These are phyloP conservation scores for Sporothrix protearum DNA, from an alignment of 2,329 filamentous ascomycete species.

Conservation along the genomic window DNA sequence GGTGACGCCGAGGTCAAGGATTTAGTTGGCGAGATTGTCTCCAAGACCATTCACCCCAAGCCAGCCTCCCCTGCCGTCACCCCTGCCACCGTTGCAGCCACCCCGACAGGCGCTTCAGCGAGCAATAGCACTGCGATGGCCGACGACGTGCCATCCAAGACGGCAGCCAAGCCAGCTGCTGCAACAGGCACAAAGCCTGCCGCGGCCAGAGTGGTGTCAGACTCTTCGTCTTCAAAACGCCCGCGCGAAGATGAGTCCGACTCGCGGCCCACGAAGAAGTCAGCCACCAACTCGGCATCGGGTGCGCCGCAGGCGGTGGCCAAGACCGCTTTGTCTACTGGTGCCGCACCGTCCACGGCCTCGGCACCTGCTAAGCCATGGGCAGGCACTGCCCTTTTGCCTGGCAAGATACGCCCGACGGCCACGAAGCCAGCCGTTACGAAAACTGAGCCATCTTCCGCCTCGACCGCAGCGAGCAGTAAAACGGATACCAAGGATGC, in stretches of 20 bases:
- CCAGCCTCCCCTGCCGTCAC: background rate
- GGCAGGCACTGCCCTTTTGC: constrained; percentile 38
- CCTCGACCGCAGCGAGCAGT: constrained; percentile 24
- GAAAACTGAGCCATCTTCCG: constrained; percentile 12
- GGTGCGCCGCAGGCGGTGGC: constrained; percentile 27
- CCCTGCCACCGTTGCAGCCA: background rate
- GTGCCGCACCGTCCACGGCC: constrained; percentile 32
- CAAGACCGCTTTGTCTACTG: constrained; percentile 33
- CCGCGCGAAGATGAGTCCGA: constrained; percentile 41
- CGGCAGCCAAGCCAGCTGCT: constrained; percentile 28
- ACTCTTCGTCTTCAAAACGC: constrained; percentile 36
- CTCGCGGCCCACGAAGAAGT: constrained; percentile 39
- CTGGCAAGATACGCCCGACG: constrained; percentile 47
- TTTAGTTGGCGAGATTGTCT: constrained; percentile 48
- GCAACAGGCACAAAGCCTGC: constrained; percentile 13
- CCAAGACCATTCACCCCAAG: constrained; percentile 46
- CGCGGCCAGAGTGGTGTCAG: constrained; percentile 29
- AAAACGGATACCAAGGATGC: constrained; percentile 10
- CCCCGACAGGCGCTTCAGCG: constrained; percentile 13
- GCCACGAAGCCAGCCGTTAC: constrained; percentile 38
- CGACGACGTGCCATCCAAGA: background rate
- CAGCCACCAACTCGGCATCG: constrained; percentile 35
- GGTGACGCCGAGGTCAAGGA: constrained; percentile 63
- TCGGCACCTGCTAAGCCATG: constrained; percentile 32
- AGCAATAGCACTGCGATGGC: background rate